Evolutionary conservation across 441 rosid species (phyloP).

Genomic region (Mallotus repandus): DNA sequence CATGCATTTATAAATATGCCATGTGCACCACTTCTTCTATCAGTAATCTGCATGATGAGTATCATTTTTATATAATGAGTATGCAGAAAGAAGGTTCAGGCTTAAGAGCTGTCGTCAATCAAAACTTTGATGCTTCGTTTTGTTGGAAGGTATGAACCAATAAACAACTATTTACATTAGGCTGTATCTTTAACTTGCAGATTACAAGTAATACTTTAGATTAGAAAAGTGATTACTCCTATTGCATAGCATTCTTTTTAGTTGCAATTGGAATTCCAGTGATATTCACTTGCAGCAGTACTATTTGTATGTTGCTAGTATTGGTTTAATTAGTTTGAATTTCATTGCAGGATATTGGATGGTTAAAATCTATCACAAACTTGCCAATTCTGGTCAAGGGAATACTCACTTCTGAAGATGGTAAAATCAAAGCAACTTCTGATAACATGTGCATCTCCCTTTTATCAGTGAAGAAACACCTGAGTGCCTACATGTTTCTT

Average conservation of each 20-base stretch:
- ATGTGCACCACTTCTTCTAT: background rate
- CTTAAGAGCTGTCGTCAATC: conserved; percentile 47
- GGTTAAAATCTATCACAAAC: conserved; percentile 72
- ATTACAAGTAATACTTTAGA: background rate
- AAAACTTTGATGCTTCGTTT: conserved; percentile 57
- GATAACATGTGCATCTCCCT: background rate
- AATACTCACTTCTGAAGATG: conserved; percentile 73
- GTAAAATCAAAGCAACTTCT: conserved; percentile 36
- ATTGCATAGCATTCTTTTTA: background rate
- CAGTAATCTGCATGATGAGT: background rate
- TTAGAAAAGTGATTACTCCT: background rate
- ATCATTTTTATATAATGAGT: background rate
- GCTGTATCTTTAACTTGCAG: background rate
- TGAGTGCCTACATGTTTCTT: no score
- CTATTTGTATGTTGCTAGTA: background rate
- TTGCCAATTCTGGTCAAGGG: conserved; percentile 84
- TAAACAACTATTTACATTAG: background rate
- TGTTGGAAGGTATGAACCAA: conserved; percentile 53
- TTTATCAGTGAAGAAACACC: no score
- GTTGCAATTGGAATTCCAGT: background rate
- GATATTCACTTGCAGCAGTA: background rate
- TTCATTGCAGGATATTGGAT: conserved; percentile 60
- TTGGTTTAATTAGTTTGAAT: background rate
- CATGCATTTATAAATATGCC: no score
- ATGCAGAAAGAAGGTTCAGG: conserved; percentile 64